Percentiles rank a stretch among this genome's conserved stretches.
Evolutionary conservation across 2,329 filamentous ascomycete genomes (phyloP).

Genomic region (Claviceps pazoutovae): DNA sequence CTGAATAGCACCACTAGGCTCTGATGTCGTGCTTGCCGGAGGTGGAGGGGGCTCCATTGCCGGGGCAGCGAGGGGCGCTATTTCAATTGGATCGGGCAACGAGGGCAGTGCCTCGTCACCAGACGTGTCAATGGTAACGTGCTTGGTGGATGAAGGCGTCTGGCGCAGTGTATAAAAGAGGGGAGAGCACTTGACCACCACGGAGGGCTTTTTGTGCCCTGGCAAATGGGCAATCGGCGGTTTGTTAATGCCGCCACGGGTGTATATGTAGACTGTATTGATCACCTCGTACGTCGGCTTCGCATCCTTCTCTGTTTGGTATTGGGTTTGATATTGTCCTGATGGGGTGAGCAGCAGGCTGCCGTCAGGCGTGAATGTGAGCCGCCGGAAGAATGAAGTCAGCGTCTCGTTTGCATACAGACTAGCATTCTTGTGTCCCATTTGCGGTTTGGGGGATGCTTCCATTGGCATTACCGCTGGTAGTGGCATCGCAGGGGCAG

Average conservation of each 20-base stretch:
- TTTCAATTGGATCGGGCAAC: conserved; percentile 68
- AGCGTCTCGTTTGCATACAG: conserved; percentile 95
- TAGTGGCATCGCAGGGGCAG: conserved; percentile 82
- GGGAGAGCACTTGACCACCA: conserved; percentile 89
- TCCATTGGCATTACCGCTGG: conserved; percentile 93
- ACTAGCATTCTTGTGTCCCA: conserved; percentile 68
- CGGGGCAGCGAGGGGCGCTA: conserved; percentile 40
- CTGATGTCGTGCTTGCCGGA: conserved; percentile 36
- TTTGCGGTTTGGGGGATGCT: conserved; percentile 65
- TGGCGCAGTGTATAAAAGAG: conserved; percentile 72
- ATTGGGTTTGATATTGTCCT: conserved; percentile 80
- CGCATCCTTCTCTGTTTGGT: conserved; percentile 47
- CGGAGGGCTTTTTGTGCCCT: conserved; percentile 94
- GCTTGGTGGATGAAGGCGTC: conserved; percentile 53
- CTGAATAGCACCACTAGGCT: conserved; percentile 32
- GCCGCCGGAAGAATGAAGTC: conserved; percentile 86
- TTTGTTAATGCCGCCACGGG: conserved; percentile 88
- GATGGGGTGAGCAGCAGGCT: conserved; percentile 88
- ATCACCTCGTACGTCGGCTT: conserved; percentile 75
- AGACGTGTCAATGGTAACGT: conserved; percentile 91
- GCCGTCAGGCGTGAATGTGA: conserved; percentile 91
- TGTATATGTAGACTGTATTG: conserved; percentile 98
- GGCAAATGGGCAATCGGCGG: conserved; percentile 89
- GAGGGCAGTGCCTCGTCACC: conserved; percentile 70
- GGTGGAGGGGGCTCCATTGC: conserved; percentile 75